phyloP scores from a whole-genome alignment of 345 rosid species.

The Camelina sativa region DNA sequence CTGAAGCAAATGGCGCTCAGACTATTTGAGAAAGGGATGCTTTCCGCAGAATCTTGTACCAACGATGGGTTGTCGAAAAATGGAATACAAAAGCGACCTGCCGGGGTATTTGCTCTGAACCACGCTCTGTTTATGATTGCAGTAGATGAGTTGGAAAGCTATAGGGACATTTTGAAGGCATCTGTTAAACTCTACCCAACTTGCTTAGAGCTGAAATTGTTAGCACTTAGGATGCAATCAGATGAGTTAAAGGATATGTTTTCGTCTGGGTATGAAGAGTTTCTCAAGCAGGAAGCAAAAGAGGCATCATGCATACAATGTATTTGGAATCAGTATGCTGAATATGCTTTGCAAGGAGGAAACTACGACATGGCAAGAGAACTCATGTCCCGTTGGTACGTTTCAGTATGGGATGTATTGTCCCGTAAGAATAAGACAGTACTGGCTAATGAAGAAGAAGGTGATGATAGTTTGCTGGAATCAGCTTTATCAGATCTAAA shows the following conservation, averaged over 20 bases:
- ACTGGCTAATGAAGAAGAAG: conserved; percentile 30
- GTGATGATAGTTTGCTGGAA: conserved; percentile 33
- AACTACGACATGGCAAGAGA: conserved; percentile 57
- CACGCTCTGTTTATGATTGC: conserved; percentile 65
- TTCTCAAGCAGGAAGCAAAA: conserved; percentile 65
- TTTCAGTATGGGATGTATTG: conserved; percentile 54
- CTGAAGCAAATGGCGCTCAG: conserved; percentile 60
- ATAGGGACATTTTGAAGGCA: conserved; percentile 57
- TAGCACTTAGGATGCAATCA: conserved; percentile 61
- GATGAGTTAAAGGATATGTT: conserved; percentile 44
- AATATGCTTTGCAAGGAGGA: conserved; percentile 63
- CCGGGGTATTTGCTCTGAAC: conserved; percentile 63
- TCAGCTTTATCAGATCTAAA: conserved; percentile 45
- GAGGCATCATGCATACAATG: conserved; percentile 71
- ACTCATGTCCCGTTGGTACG: conserved; percentile 69
- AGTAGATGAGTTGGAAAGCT: conserved; percentile 53
- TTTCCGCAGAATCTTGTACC: conserved; percentile 45
- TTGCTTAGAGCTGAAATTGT: conserved; percentile 69
- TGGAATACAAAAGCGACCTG: conserved; percentile 45
- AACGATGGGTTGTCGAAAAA: conserved; percentile 39
- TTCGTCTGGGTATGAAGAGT: conserved; percentile 68
- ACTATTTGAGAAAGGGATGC: conserved; percentile 58
- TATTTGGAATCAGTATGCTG: conserved; percentile 93
- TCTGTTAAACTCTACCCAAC: conserved; percentile 62
- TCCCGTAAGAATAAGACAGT: conserved; percentile 35